A percentile compares a stretch with the other conserved stretches of the same genome.
phyloP scores from a whole-genome alignment of 2,329 filamentous ascomycete genomes.

The Alternaria brassicae region DNA sequence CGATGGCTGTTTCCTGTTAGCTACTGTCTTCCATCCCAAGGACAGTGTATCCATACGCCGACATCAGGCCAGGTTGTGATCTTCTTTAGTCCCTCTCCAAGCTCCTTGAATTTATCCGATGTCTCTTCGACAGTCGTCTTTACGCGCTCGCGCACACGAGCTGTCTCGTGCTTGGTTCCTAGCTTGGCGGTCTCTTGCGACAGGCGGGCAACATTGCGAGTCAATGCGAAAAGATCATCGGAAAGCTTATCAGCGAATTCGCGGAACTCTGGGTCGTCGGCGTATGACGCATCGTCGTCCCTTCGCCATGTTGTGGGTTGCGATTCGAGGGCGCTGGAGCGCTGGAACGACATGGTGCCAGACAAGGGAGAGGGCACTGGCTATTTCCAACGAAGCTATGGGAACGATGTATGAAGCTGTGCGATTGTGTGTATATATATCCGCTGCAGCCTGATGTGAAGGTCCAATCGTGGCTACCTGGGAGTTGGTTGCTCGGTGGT shows the following conservation, averaged over 20 bases:
- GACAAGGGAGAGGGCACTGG: background rate
- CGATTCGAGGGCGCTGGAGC: slow-evolving; percentile 82
- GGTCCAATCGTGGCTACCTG: slow-evolving; percentile 32
- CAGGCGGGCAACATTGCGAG: slow-evolving; percentile 84
- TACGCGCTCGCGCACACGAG: slow-evolving; percentile 87
- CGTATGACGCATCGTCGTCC: slow-evolving; percentile 75
- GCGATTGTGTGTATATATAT: slow-evolving; percentile 13
- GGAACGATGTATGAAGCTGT: background rate
- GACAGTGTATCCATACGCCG: slow-evolving; percentile 71
- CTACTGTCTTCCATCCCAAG: background rate
- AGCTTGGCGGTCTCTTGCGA: slow-evolving; percentile 84
- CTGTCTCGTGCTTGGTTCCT: slow-evolving; percentile 89
- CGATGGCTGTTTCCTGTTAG: slow-evolving; percentile 68
- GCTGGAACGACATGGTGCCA: slow-evolving; percentile 84
- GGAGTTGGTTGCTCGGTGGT: slow-evolving; percentile 30
- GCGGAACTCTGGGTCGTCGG: slow-evolving; percentile 92
- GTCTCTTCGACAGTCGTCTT: slow-evolving; percentile 88
- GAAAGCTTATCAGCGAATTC: slow-evolving; percentile 81
- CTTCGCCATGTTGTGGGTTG: slow-evolving; percentile 72
- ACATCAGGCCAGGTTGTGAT: slow-evolving; percentile 73
- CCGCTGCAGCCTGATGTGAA: slow-evolving; percentile 14
- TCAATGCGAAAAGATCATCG: slow-evolving; percentile 87
- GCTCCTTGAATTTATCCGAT: slow-evolving; percentile 83
- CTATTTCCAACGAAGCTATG: too few relatives aligned
- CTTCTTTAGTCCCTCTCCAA: slow-evolving; percentile 92